Evolutionary conservation across 139 green algal species (phyloP), one percentile per base, ranked within the genome.

Genomic region (Monoraphidium neglectum): DNA sequence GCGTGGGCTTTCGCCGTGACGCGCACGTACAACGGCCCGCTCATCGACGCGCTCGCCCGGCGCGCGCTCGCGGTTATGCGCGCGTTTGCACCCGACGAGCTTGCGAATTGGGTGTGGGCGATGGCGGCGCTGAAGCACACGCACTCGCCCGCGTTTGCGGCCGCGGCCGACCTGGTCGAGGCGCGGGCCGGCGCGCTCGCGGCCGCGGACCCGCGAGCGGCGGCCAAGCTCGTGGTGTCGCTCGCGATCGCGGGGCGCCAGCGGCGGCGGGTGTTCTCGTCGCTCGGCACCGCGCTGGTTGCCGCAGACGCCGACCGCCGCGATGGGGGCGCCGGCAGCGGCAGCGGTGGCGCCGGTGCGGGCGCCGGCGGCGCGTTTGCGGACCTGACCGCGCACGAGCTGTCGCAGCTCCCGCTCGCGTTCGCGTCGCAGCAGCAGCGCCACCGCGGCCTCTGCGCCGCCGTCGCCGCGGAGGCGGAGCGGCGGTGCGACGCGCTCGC

Each of bases 1-100:
- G 60, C 70, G 0, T 89, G 84, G 84, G 84, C 84, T 30, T 84
- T 80, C 70, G 84, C 80, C 40, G 61, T 35, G 13, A 35, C 51
- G 5, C 64, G 73, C 4, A 63, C 71, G 16, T 79, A 79, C 36
- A 54, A 79, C 54, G 64, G 63, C 13, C 35, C 63, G 35, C 24
- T 79, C 8, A 54, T 68, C 23, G 49, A 62, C 18, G 73, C 62
- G 15, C 23, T 79, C 16, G 63, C 40, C 4, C 62, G 64, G 8
- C 35, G 73, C 6, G 63, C 63, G 4, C 38, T 35, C 13, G 59
- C 63, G 1, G 35, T 79, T 26, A 63, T 79, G 23, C 13, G 33
- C 12, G 36, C 71, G 73, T 73, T 79, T 33, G 66, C 15, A 5
- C 30, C 62, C 28, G 62, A 46, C 32, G 62, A 79, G 63, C 63